phyloP scores from a whole-genome alignment of 345 rosid species.

The Zanthoxylum bungeanum region DNA sequence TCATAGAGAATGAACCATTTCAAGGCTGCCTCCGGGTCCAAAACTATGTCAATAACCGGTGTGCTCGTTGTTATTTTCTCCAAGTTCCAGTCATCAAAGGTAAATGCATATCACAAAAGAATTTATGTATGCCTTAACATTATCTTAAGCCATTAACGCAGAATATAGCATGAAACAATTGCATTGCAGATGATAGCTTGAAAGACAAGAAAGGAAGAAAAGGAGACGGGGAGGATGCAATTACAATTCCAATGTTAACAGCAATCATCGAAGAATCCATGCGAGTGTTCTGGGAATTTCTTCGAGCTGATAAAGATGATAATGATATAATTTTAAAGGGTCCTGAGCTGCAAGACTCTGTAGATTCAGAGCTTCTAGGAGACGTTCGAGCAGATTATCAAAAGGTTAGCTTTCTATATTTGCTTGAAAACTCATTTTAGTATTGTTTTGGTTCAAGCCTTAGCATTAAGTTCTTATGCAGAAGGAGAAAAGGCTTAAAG shows the following conservation, averaged over 20 bases:
- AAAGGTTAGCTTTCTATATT: slow-evolving; percentile 40
- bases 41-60: slow-evolving; percentile 58
- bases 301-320: slow-evolving; percentile 49
- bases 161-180: not conserved
- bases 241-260: slow-evolving; percentile 32
- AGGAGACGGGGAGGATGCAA: slow-evolving; percentile 39
- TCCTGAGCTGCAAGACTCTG: slow-evolving; percentile 42
- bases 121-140: not conserved
- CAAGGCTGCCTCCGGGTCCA: slow-evolving; percentile 53
- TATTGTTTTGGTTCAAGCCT: no score
- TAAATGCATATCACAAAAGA: slow-evolving; percentile 18
- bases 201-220: slow-evolving; percentile 40
- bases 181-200: slow-evolving; percentile 46
- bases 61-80: slow-evolving; percentile 49
- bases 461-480: slow-evolving; percentile 27
- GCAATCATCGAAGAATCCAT: slow-evolving; percentile 48
- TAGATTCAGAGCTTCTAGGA: slow-evolving; percentile 43
- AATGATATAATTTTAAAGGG: slow-evolving; percentile 18
- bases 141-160: not conserved
- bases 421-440: not conserved
- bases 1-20: slow-evolving; percentile 85
- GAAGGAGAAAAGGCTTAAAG: slow-evolving; percentile 78
- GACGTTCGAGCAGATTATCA: slow-evolving; percentile 48
- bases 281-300: slow-evolving; percentile 61
- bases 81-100: slow-evolving; percentile 79